phyloP scores from a whole-genome alignment of 805 yeast species.

The Candida xyloterini region DNA sequence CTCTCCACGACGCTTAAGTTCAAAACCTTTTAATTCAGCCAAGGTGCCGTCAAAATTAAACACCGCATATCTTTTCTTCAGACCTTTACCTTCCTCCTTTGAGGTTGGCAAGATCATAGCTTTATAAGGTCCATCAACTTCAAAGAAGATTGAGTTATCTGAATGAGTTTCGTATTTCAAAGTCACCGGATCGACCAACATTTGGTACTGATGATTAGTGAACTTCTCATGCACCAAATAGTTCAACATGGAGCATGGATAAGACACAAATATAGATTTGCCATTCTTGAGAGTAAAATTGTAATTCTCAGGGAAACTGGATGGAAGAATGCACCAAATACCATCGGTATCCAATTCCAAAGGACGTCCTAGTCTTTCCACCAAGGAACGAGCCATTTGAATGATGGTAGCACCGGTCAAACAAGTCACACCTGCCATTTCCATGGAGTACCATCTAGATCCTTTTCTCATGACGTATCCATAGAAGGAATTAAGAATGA shows the following conservation, averaged over 20 bases:
- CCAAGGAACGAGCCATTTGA: conserved; percentile 92
- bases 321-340: conserved; percentile 97
- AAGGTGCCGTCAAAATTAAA: conserved; percentile 91
- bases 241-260: conserved; percentile 95
- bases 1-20: conserved; percentile 95
- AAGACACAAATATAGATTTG: conserved; percentile 70
- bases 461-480: conserved; percentile 99
- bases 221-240: conserved; percentile 86
- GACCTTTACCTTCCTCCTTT: conserved; percentile 94
- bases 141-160: conserved; percentile 94
- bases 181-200: conserved; percentile 64
- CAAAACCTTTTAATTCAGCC: conserved; percentile 96
- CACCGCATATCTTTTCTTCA: conserved; percentile 95
- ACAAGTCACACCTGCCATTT: conserved; percentile 99
- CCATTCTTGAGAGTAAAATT: conserved; percentile 72
- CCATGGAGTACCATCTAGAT: conserved; percentile 99
- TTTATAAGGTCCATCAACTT: conserved; percentile 97
- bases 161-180: conserved; percentile 72
- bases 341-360: conserved; percentile 98
- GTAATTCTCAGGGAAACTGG: conserved; percentile 88
- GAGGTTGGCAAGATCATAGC: conserved; percentile 98
- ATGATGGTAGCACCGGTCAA: conserved; percentile 96
- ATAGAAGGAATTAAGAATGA: conserved; percentile 91
- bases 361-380: conserved; percentile 92
- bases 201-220: conserved; percentile 94